Evolutionary conservation across 495 filamentous ascomycete species (phyloP).

Genomic region (Eremomyces bilateralis): DNA sequence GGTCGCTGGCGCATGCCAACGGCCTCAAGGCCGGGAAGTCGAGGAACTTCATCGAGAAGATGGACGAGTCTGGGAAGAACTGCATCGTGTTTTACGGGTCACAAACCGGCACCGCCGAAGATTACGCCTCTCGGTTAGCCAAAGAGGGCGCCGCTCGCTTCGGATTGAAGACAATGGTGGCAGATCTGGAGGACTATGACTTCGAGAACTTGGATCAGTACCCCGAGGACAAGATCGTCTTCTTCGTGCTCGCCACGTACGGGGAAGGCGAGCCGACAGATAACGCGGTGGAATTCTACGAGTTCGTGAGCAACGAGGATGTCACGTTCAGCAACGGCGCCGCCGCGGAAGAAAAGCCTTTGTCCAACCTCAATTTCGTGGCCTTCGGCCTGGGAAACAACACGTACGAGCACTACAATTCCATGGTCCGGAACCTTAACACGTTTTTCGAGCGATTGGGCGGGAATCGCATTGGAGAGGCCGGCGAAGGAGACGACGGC

Average conservation of each 20-base stretch:
- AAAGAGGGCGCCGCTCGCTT: constrained; percentile 96
- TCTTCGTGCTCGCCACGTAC: constrained; percentile 95
- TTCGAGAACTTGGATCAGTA: constrained; percentile 84
- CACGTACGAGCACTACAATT: constrained; percentile 99
- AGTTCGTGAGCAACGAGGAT: constrained; percentile 73
- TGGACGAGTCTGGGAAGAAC: constrained; percentile 91
- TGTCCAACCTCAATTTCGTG: constrained; percentile 76
- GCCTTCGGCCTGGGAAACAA: constrained; percentile 95
- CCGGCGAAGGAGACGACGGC: constrained; percentile 93
- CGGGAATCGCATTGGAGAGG: constrained; percentile 59
- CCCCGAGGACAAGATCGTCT: constrained; percentile 70
- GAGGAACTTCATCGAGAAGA: constrained; percentile 79
- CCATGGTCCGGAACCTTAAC: constrained; percentile 85
- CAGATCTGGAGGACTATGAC: constrained; percentile 95
- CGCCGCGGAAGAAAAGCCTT: constrained; percentile 40
- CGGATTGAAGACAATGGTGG: constrained; percentile 94
- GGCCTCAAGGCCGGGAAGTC: constrained; percentile 64
- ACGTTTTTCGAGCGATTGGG: constrained; percentile 59
- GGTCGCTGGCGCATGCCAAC: constrained; percentile 43
- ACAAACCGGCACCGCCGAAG: constrained; percentile 95
- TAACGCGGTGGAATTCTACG: constrained; percentile 97
- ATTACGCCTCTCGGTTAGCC: constrained; percentile 90
- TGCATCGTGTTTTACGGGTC: constrained; percentile 97
- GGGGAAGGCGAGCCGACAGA: constrained; percentile 97
- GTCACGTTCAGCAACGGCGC: constrained; percentile 55